Conservation (phyloP, 208 protist genomes). For the Tritrichomonas foetus region DNA sequence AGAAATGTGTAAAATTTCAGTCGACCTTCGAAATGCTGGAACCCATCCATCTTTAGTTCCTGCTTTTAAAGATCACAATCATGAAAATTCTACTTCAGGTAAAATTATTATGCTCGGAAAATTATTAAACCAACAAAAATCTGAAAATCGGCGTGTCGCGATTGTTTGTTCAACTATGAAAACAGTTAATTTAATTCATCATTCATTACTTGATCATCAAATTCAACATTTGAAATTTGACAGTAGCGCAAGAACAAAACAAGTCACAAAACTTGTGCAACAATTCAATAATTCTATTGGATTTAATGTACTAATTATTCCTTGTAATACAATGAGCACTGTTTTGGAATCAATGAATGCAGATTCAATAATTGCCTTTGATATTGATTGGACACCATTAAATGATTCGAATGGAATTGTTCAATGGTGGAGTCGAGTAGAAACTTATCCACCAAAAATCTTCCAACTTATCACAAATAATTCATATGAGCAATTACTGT, state of each 20-base stretch:
- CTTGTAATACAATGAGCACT: neutral
- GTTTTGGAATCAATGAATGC: neutral
- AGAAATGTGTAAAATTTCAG: neutral
- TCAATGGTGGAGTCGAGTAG: neutral
- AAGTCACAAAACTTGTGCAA: neutral
- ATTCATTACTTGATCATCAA: neutral
- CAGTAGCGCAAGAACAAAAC: neutral
- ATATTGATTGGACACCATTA: slow-evolving; percentile 24
- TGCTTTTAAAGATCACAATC: neutral
- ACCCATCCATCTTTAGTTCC: neutral
- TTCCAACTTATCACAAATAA: neutral
- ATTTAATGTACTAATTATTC: neutral
- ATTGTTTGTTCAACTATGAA: neutral
- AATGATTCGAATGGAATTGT: neutral
- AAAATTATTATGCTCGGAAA: neutral
- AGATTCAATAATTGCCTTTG: neutral
- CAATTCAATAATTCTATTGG: neutral
- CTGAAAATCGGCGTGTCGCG: neutral
- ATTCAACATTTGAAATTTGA: neutral
- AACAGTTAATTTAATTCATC: neutral
- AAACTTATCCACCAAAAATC: neutral
- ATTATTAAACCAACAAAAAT: neutral
- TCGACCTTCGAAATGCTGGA: neutral
- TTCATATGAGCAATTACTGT: neutral
- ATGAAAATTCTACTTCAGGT: neutral